These are phyloP conservation scores for Apiosordaria backusii DNA, from an alignment of 495 filamentous ascomycete species.

Conservation along the genomic window DNA sequence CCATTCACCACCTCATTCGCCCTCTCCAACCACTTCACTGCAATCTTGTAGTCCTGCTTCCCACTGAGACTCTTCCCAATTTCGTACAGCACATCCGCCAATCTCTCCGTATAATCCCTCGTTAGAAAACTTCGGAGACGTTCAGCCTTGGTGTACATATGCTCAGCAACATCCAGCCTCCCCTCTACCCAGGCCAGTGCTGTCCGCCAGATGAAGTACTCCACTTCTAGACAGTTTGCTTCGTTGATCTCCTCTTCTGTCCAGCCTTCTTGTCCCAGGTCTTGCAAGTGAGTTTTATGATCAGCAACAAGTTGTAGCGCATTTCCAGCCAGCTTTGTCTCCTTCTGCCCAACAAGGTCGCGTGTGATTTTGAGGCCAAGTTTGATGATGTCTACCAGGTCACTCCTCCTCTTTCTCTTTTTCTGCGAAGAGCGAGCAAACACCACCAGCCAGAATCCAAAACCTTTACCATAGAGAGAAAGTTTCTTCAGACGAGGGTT, in stretches of 20 bases:
- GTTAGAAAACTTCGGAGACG: constrained; percentile 41
- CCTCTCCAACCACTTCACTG: constrained; percentile 71
- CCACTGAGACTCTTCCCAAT: constrained; percentile 61
- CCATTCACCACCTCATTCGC: constrained; percentile 57
- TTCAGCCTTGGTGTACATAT: constrained; percentile 63
- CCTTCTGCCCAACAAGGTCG: constrained; percentile 41
- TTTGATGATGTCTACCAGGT: constrained; percentile 55
- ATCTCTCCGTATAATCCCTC: constrained; percentile 52
- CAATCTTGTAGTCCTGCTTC: constrained; percentile 50
- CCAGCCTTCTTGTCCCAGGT: constrained; percentile 23
- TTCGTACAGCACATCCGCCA: constrained; percentile 69
- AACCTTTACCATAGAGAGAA: constrained; percentile 50
- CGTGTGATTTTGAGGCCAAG: constrained; percentile 57
- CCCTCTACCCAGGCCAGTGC: constrained; percentile 68
- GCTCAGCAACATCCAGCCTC: constrained; percentile 70
- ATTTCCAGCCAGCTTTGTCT: constrained; percentile 54
- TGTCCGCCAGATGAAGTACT: constrained; percentile 70
- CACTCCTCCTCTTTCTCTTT: constrained; percentile 14
- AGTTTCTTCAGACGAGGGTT: constrained; percentile 22
- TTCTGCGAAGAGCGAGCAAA: constrained; percentile 37
- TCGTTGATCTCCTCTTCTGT: constrained; percentile 31
- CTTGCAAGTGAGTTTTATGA: constrained; percentile 57
- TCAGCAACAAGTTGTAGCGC: constrained; percentile 61
- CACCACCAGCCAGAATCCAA: constrained; percentile 70
- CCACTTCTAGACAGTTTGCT: constrained; percentile 46